These are phyloP conservation scores for Sclerotinia spermophila DNA, from an alignment of 2,329 filamentous ascomycete genomes.

Conservation along the genomic window DNA sequence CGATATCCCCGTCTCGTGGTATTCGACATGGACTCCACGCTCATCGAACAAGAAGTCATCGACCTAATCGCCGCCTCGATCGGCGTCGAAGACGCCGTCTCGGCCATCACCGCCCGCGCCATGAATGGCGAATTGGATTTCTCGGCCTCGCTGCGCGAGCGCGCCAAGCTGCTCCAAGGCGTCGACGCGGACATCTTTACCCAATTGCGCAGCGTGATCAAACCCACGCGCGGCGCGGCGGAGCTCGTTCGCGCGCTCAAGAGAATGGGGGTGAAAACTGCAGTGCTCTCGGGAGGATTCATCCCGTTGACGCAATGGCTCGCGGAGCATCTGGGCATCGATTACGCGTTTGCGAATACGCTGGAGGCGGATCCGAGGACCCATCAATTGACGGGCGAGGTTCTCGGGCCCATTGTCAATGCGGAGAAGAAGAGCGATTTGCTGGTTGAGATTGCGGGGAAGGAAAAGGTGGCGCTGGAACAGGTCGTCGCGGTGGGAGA, in stretches of 20 bases:
- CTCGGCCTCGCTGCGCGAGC: slow-evolving; percentile 73
- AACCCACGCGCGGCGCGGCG: slow-evolving; percentile 76
- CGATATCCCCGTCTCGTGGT: slow-evolving; percentile 82
- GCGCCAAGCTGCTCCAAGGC: slow-evolving; percentile 77
- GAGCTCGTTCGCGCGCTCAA: slow-evolving; percentile 73
- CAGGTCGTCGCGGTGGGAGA: slow-evolving; percentile 75
- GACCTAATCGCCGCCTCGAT: slow-evolving; percentile 87
- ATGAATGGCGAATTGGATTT: slow-evolving; percentile 98
- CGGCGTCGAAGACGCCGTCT: slow-evolving; percentile 76
- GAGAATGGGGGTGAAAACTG: slow-evolving; percentile 77
- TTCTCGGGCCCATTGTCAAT: slow-evolving; percentile 70
- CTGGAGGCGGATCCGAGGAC: slow-evolving; percentile 59
- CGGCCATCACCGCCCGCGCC: slow-evolving; percentile 83
- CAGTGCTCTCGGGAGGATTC: slow-evolving; percentile 90
- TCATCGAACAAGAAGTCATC: slow-evolving; percentile 97
- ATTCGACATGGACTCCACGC: slow-evolving; percentile 98
- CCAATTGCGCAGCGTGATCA: slow-evolving; percentile 68
- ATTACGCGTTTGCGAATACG: slow-evolving; percentile 87
- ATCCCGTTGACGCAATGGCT: slow-evolving; percentile 85
- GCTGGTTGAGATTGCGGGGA: slow-evolving; percentile 64
- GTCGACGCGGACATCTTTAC: slow-evolving; percentile 77
- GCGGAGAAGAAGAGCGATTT: slow-evolving; percentile 71
- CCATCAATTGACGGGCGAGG: slow-evolving; percentile 64
- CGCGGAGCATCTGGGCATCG: slow-evolving; percentile 72
- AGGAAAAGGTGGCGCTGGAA: slow-evolving; percentile 61